A percentile compares a stretch with the other conserved stretches of the same genome.
Conservation (phyloP, 345 rosid species). For the Boechera stricta region DNA sequence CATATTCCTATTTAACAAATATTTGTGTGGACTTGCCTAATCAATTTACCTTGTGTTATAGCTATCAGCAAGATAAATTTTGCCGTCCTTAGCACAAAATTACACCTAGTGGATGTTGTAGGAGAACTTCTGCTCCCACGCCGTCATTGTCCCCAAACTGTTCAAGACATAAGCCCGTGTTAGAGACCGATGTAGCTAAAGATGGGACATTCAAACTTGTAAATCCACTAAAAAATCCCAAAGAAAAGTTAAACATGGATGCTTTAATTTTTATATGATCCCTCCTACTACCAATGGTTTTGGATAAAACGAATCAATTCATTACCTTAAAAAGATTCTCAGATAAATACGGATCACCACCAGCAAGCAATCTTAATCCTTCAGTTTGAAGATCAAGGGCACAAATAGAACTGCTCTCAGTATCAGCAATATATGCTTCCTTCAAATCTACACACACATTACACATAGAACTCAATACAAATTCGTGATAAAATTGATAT, state of each 20-base stretch:
- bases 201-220: constrained; percentile 19
- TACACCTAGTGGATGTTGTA: constrained; percentile 94
- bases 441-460: not conserved
- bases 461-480: not conserved
- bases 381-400: constrained; percentile 82
- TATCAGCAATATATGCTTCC: constrained; percentile 56
- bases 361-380: constrained; percentile 83
- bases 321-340: constrained; percentile 88
- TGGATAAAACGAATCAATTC: not conserved
- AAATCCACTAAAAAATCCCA: not conserved
- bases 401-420: constrained; percentile 96
- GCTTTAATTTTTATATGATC: not conserved
- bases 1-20: not conserved
- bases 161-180: constrained; percentile 19
- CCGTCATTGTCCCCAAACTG: constrained; percentile 98
- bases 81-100: constrained; percentile 69
- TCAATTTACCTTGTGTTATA: constrained; percentile 84
- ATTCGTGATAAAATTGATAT: not conserved
- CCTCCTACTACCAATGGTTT: not conserved
- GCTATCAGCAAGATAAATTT: constrained; percentile 84
- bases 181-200: constrained; percentile 6
- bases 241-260: not conserved
- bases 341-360: constrained; percentile 83
- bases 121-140: constrained; percentile 83
- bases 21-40: not conserved